Conservation (phyloP, 495 filamentous ascomycete species). For the Trypethelium eluteriae region DNA sequence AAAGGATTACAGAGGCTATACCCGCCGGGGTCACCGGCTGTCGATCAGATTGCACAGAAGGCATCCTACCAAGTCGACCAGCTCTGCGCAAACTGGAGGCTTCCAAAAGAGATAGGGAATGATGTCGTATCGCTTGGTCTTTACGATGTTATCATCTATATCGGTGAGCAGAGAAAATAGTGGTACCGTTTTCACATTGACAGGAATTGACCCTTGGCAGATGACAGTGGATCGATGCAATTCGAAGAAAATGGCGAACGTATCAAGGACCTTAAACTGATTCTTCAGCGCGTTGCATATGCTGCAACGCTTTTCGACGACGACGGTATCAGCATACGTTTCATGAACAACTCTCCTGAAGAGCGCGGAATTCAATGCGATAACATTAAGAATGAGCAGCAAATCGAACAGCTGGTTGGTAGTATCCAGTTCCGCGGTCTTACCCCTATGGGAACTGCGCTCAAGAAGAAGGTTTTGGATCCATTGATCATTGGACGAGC, state of each 20-base stretch:
- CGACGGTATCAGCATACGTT: constrained; percentile 62
- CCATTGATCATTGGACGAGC: constrained; percentile 50
- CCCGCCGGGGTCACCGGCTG: constrained; percentile 44
- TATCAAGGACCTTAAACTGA: constrained; percentile 57
- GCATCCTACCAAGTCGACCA: constrained; percentile 43
- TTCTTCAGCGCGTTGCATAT: constrained; percentile 53
- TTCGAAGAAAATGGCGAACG: constrained; percentile 60
- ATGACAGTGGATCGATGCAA: constrained; percentile 65
- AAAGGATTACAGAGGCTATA: constrained; percentile 51
- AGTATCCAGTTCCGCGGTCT: constrained; percentile 58
- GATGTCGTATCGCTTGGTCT: constrained; percentile 61
- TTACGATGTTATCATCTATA: constrained; percentile 60
- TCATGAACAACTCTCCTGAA: constrained; percentile 51
- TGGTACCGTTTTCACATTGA: background rate
- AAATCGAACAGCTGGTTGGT: constrained; percentile 50
- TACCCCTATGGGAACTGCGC: constrained; percentile 58
- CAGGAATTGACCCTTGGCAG: constrained; percentile 26
- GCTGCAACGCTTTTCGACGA: constrained; percentile 62
- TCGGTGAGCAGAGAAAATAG: constrained; percentile 34
- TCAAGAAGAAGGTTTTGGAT: constrained; percentile 57
- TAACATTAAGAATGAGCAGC: constrained; percentile 49
- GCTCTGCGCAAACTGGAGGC: constrained; percentile 47
- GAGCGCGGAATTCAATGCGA: constrained; percentile 31
- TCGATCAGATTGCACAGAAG: constrained; percentile 31
- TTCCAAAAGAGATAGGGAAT: constrained; percentile 55